A percentile compares a stretch with the other conserved stretches of the same genome.
Evolutionary conservation across 768 basidiomycete genomes (phyloP).

Genomic region (Fibroporia radiculosa): DNA sequence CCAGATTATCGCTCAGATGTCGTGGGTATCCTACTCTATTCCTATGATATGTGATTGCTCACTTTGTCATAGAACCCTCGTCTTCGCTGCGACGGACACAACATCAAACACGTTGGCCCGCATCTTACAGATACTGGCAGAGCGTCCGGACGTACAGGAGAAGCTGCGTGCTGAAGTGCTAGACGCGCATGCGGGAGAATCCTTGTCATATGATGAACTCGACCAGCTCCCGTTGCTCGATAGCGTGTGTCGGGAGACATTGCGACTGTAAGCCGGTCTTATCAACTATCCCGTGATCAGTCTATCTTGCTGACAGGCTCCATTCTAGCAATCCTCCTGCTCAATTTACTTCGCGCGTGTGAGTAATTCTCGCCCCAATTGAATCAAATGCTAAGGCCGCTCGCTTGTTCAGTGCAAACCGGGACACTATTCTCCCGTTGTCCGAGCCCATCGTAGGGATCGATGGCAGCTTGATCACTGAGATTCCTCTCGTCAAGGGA

Average conservation of each 20-base stretch:
- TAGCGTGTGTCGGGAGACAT: conserved; percentile 48
- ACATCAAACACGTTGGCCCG: conserved; percentile 19
- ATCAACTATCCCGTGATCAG: no score
- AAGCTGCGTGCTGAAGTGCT: conserved; percentile 17
- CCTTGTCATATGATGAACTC: conserved; percentile 15
- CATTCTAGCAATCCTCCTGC: conserved; percentile 36
- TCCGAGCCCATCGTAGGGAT: conserved; percentile 36
- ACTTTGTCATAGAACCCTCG: conserved; percentile 10
- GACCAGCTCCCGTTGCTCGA: conserved; percentile 53
- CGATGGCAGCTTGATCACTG: conserved; percentile 31
- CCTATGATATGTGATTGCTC: background rate
- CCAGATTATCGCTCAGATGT: conserved; percentile 34
- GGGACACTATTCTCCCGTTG: conserved; percentile 57
- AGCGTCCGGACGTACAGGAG: conserved; percentile 18
- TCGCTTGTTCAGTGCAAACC: conserved; percentile 23
- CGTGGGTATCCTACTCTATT: conserved; percentile 9
- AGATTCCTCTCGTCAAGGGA: conserved; percentile 40
- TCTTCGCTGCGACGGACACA: conserved; percentile 22
- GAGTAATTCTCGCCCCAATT: background rate
- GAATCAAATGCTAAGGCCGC: background rate
- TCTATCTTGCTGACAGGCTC: background rate
- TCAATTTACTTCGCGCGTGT: conserved; percentile 23
- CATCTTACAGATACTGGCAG: conserved; percentile 16
- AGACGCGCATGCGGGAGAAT: conserved; percentile 1
- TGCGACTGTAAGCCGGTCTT: conserved; percentile 35